Evolutionary conservation across 225 moss, liverwort and hornwort species (phyloP).

Genomic region (Anthoceros angustus): DNA sequence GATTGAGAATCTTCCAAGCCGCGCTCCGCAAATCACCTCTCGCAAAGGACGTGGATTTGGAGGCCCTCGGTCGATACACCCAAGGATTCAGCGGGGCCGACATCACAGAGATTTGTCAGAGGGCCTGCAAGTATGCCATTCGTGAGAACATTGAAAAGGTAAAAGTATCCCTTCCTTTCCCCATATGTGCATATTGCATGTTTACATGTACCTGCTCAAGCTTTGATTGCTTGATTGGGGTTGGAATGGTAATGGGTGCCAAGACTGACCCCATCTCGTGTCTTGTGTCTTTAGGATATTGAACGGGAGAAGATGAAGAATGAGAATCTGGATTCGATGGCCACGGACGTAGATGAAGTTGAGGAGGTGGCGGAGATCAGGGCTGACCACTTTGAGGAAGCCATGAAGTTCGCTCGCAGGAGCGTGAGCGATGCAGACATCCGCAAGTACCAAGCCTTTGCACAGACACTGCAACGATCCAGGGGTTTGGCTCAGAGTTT

Average conservation of each 20-base stretch:
- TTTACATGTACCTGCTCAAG: no score
- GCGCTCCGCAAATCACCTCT: no score
- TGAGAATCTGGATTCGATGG: constrained; percentile 56
- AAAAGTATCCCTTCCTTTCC: no score
- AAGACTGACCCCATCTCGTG: no score
- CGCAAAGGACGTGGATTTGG: no score
- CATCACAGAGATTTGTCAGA: no score
- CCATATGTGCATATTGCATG: no score
- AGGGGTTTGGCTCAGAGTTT: constrained; percentile 4
- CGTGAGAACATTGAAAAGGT: constrained; percentile 90
- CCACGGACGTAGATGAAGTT: constrained; percentile 69
- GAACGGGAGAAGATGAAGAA: constrained; percentile 69
- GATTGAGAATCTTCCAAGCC: no score
- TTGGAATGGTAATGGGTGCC: no score
- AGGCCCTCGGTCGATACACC: constrained; percentile 64
- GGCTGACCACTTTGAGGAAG: constrained; percentile 76
- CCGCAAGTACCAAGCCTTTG: constrained; percentile 1
- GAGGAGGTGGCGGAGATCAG: constrained; percentile 70
- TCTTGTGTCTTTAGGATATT: constrained; percentile 34
- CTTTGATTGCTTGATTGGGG: no score
- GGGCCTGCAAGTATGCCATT: constrained; percentile 20
- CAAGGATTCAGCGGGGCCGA: constrained; percentile 24
- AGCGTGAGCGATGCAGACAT: not conserved
- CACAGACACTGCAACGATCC: constrained; percentile 2
- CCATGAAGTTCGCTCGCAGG: constrained; percentile 39